These are phyloP conservation scores for Adansonia grandidieri DNA, from an alignment of 441 rosid species.

Conservation along the genomic window DNA sequence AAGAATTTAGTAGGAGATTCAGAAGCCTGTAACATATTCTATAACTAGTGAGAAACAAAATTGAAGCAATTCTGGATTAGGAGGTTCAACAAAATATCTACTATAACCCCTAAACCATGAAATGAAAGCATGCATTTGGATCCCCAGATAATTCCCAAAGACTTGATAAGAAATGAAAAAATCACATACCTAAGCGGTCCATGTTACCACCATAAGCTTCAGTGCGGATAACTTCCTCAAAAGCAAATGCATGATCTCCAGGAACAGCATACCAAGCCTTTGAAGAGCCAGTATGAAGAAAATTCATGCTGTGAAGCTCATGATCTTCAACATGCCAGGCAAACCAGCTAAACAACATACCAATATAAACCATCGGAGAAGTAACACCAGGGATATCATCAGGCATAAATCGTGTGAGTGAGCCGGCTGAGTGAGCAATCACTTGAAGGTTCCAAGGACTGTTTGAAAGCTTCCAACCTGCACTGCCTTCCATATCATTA, in stretches of 20 bases:
- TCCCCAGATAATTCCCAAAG: background rate
- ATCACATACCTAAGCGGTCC: slow-evolving; percentile 76
- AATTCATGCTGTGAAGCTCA: slow-evolving; percentile 98
- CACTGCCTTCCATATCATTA: slow-evolving; percentile 81
- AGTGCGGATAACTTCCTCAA: slow-evolving; percentile 86
- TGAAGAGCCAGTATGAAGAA: slow-evolving; percentile 91
- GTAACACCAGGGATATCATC: slow-evolving; percentile 99
- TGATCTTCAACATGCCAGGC: slow-evolving; percentile 99
- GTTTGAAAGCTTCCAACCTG: slow-evolving; percentile 99
- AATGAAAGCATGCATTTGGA: background rate
- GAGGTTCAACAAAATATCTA: slow-evolving; percentile 5
- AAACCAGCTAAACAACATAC: slow-evolving; percentile 99
- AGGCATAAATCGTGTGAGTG: slow-evolving; percentile 96
- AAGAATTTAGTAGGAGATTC: background rate
- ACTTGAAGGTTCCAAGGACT: slow-evolving; percentile 97
- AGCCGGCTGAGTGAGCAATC: slow-evolving; percentile 93
- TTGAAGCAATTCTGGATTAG: background rate
- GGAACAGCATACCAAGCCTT: slow-evolving; percentile 98
- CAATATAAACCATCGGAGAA: slow-evolving; percentile 95
- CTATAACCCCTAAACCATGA: slow-evolving; percentile 5
- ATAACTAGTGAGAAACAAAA: background rate
- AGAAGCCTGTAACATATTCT: background rate
- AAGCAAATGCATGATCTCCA: slow-evolving; percentile 78
- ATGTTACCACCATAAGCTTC: slow-evolving; percentile 78
- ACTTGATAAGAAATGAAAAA: slow-evolving; percentile 7